phyloP scores from a whole-genome alignment of 495 filamentous ascomycete genomes.

The Glonium stellatum region DNA sequence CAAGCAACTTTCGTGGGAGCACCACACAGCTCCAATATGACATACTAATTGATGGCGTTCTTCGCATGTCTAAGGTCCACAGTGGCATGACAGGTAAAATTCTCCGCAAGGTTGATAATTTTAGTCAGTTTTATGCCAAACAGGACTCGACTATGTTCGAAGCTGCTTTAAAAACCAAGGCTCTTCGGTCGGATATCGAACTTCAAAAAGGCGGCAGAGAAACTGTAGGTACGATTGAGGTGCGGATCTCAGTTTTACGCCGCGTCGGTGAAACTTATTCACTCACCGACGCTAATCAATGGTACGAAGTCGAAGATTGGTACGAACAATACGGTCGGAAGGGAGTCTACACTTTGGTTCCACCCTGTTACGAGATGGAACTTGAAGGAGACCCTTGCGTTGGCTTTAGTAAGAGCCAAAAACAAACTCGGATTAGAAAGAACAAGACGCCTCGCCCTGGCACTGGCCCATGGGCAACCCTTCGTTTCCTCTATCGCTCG shows the following conservation, averaged over 20 bases:
- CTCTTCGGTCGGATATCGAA: not conserved
- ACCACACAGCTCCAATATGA: slow-evolving; percentile 5
- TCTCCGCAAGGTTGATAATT: slow-evolving; percentile 9
- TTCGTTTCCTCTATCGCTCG: slow-evolving; percentile 20
- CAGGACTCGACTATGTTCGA: slow-evolving; percentile 1
- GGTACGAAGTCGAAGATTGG: not conserved
- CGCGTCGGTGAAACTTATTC: slow-evolving; percentile 7
- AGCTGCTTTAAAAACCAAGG: not conserved
- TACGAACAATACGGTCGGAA: not conserved
- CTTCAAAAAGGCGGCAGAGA: not conserved
- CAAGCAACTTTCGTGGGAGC: slow-evolving; percentile 5
- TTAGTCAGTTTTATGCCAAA: slow-evolving; percentile 1
- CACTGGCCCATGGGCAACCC: slow-evolving; percentile 13
- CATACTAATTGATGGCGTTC: slow-evolving; percentile 18
- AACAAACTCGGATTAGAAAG: not conserved
- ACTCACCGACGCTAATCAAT: slow-evolving; percentile 3
- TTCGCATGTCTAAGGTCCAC: slow-evolving; percentile 3
- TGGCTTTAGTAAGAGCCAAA: not conserved
- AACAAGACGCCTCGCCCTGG: slow-evolving; percentile 10
- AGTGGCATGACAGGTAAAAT: not conserved
- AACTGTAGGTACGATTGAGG: slow-evolving; percentile 16
- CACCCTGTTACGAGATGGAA: slow-evolving; percentile 1
- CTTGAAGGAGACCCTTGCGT: not conserved
- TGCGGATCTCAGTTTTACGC: slow-evolving; percentile 13
- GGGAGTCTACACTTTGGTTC: not conserved